Evolutionary conservation across 306 rosid genomes (phyloP).

Genomic region (Lathyrus aphaca): DNA sequence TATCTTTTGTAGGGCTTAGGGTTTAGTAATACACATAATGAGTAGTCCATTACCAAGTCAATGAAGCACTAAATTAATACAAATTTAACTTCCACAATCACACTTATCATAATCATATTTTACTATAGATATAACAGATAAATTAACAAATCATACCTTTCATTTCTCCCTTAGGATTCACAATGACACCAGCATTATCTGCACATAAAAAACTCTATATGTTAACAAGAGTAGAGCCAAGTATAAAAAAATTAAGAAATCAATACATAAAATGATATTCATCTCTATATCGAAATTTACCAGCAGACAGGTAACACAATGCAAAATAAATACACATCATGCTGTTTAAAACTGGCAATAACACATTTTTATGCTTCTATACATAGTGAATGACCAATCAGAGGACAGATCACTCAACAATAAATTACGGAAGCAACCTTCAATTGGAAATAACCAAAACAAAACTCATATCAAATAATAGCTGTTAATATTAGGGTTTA

Average conservation of each 20-base stretch:
- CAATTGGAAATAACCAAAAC: too few species aligned
- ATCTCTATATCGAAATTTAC: conserved; percentile 18
- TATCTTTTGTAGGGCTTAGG: too few species aligned
- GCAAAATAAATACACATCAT: conserved; percentile 36
- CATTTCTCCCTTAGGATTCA: conserved; percentile 92
- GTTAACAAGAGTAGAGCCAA: too few species aligned
- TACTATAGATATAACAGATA: background rate
- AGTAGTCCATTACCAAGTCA: too few species aligned
- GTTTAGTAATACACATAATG: too few species aligned
- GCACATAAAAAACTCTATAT: background rate
- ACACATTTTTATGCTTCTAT: conserved; percentile 41
- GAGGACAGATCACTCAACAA: background rate
- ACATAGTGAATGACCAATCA: conserved; percentile 34
- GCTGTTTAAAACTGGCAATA: conserved; percentile 53
- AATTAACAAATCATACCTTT: conserved; percentile 52
- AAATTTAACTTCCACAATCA: too few species aligned
- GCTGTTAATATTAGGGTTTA: conserved; percentile 1
- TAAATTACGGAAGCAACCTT: conserved; percentile 33
- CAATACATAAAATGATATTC: too few species aligned
- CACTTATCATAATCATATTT: background rate
- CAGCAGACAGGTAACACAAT: conserved; percentile 59
- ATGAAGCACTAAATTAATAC: too few species aligned
- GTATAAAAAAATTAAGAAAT: too few species aligned
- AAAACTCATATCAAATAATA: background rate
- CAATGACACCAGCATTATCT: conserved; percentile 92